phyloP scores from a whole-genome alignment of 2,329 filamentous ascomycete species.

The Orbilia brochopaga region DNA sequence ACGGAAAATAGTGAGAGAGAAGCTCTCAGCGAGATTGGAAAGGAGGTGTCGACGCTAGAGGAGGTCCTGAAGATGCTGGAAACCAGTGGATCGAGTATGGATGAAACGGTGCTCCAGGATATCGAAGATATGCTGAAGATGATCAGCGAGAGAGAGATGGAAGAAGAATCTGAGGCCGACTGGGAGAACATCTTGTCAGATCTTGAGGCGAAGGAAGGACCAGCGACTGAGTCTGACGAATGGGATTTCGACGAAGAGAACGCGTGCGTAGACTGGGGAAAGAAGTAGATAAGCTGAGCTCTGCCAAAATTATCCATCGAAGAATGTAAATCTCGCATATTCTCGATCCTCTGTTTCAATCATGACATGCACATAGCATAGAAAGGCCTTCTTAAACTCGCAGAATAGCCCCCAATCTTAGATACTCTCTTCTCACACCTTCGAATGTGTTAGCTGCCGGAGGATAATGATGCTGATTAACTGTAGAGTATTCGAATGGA shows the following conservation, averaged over 20 bases:
- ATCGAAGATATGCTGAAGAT: constrained; percentile 21
- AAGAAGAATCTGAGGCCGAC: constrained; percentile 12
- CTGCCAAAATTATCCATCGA: background rate
- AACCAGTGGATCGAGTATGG: background rate
- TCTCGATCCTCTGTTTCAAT: too few species aligned
- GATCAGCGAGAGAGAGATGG: background rate
- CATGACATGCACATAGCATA: too few species aligned
- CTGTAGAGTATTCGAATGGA: too few species aligned
- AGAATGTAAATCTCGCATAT: too few species aligned
- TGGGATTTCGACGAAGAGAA: constrained; percentile 36
- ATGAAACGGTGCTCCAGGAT: constrained; percentile 5
- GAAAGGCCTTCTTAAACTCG: too few species aligned
- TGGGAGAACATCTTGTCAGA: constrained; percentile 6
- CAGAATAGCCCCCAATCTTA: background rate
- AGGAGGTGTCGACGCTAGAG: background rate
- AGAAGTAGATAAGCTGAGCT: background rate
- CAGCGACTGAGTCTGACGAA: background rate
- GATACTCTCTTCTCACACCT: background rate
- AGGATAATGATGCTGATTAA: too few species aligned
- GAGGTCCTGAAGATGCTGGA: background rate
- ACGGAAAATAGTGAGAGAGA: background rate
- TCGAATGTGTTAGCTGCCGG: too few species aligned
- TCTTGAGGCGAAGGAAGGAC: background rate
- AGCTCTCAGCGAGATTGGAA: constrained; percentile 1
- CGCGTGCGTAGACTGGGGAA: constrained; percentile 8